Conservation (phyloP, 2,329 filamentous ascomycete genomes). For the Cercospora sojina region DNA sequence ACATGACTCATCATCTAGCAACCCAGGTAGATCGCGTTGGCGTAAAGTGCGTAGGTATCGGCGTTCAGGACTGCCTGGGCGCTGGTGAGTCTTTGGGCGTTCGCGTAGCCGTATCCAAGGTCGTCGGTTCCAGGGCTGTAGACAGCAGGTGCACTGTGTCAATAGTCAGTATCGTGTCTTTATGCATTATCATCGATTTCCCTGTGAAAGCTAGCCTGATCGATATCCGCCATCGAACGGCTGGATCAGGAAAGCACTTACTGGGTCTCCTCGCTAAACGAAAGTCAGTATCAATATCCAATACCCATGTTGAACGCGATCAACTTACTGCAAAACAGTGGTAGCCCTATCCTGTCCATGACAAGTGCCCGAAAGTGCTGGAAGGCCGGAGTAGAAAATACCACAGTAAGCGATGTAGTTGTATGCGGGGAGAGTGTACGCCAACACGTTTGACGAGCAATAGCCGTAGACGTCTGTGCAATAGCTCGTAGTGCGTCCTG, state of each 20-base stretch:
- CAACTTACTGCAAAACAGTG: slow-evolving; percentile 56
- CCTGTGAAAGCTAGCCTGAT: not conserved
- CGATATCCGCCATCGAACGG: not conserved
- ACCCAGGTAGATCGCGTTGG: slow-evolving; percentile 29
- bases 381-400: slow-evolving; percentile 59
- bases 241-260: slow-evolving; percentile 1
- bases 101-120: slow-evolving; percentile 58
- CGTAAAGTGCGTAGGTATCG: slow-evolving; percentile 59
- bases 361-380: slow-evolving; percentile 53
- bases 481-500: slow-evolving; percentile 55
- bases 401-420: slow-evolving; percentile 62
- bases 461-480: slow-evolving; percentile 58
- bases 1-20: not conserved
- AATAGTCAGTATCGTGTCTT: not conserved
- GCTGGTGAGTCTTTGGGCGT: slow-evolving; percentile 47
- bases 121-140: slow-evolving; percentile 55
- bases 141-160: slow-evolving; percentile 43
- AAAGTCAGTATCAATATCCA: not conserved
- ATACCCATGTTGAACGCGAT: not conserved
- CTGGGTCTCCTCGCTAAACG: slow-evolving; percentile 58
- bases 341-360: slow-evolving; percentile 65
- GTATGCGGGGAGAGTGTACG: slow-evolving; percentile 52
- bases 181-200: not conserved
- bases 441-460: slow-evolving; percentile 54
- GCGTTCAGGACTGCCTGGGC: slow-evolving; percentile 60